Evolutionary conservation across 148 eudicot genomes (phyloP), one percentile per base, ranked within the genome.

Genomic region (Rhododendron kiyosumense): DNA sequence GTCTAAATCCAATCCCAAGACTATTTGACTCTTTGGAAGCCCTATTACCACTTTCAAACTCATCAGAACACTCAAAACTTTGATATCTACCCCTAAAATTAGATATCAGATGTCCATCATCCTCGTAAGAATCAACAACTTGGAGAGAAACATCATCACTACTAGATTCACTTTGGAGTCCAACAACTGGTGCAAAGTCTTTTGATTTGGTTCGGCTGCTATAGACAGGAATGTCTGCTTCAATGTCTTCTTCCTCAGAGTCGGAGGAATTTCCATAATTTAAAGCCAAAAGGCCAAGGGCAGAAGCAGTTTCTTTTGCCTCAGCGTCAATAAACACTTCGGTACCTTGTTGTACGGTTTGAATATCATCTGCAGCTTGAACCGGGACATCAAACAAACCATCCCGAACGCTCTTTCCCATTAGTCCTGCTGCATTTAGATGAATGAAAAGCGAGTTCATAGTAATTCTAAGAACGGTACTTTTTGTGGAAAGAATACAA

Each of bases 241-340:
- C 90, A 59, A 74, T 74, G 67, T 90, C 89, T 73, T 95, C 95
- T 75, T 90, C 95, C 83, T 97, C 99, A 85, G 96, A 91, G 79
- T 97, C 99, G 0, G 98, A 94, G 63, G 98, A 91, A 89, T 94
- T 87, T 78, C 93, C 95, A 85, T 97, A 97, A 45, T 93, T 81
- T 91, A 93, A 88, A 91, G 99, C 99, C 85, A 97, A 87, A 45
- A 97, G 91, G 86, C 98, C 95, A 73, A 97, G 98, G 82, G 99
- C 94, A 87, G 98, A 94, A 38, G 95, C 88, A 46, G 51, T 90
- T 80, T 89, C 86, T 57, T 85, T 85, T 52, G 65, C 86, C 51
- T 88, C 91, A 78, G 78, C 80, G 81, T 86, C 61, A 52, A 87
- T 79, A 85, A 69, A 85, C 46, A 73, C 78, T 85, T 74, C 89